Conservation (phyloP, 306 rosid genomes). For the Trifolium subterraneum region DNA sequence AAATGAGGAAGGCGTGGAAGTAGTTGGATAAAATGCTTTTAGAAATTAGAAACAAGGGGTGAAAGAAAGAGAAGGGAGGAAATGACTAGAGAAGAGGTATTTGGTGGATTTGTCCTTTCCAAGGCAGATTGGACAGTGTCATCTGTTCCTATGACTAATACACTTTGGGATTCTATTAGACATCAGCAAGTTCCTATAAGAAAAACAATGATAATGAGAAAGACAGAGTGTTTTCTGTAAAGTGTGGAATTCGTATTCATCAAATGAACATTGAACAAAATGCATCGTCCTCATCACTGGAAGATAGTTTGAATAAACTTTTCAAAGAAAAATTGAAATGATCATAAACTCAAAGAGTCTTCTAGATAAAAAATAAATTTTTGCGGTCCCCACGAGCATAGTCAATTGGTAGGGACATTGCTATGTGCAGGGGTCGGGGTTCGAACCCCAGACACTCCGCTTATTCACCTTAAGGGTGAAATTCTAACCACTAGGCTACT, state of each 20-base stretch:
- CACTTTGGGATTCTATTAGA: background rate
- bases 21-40: background rate
- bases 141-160: background rate
- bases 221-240: background rate
- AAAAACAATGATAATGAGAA: background rate
- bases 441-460: too few relatives aligned
- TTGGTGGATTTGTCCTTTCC: slow-evolving; percentile 4
- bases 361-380: background rate
- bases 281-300: background rate
- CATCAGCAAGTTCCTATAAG: too few relatives aligned
- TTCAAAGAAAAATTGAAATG: background rate
- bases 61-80: background rate
- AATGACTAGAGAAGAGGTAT: background rate
- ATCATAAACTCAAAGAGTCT: background rate
- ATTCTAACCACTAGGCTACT: too few relatives aligned
- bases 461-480: too few relatives aligned
- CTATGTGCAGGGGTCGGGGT: too few relatives aligned
- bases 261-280: background rate
- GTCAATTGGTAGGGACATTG: too few relatives aligned
- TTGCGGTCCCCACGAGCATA: too few relatives aligned
- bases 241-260: background rate
- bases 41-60: background rate
- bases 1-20: background rate
- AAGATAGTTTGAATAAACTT: slow-evolving; percentile 10
- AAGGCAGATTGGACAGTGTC: background rate